Conservation (phyloP, 2,329 filamentous ascomycete genomes). For the Diaporthe sp. region DNA sequence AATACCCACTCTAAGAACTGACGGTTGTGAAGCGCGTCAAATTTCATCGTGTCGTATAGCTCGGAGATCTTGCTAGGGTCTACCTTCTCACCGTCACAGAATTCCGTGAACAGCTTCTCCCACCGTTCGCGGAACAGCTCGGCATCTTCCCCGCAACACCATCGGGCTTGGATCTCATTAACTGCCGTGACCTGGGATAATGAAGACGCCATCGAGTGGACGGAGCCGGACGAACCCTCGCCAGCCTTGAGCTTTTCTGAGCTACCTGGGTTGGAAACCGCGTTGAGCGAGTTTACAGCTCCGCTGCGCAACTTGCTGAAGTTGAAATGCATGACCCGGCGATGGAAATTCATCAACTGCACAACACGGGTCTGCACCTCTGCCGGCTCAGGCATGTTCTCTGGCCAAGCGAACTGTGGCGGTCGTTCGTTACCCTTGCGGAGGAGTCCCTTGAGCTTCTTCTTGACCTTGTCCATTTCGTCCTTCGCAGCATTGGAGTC, state of each 20-base stretch:
- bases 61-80: slow-evolving; percentile 99
- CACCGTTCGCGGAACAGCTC: slow-evolving; percentile 96
- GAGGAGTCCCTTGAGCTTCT: slow-evolving; percentile 94
- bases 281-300: slow-evolving; percentile 73
- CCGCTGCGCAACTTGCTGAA: slow-evolving; percentile 83
- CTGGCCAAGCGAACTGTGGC: slow-evolving; percentile 97
- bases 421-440: slow-evolving; percentile 94
- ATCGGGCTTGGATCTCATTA: slow-evolving; percentile 85
- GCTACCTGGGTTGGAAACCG: slow-evolving; percentile 65
- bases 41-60: slow-evolving; percentile 99
- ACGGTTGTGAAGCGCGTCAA: slow-evolving; percentile 96
- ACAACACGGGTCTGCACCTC: slow-evolving; percentile 93
- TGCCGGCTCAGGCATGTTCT: slow-evolving; percentile 93
- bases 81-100: slow-evolving; percentile 96
- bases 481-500: slow-evolving; percentile 99
- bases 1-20: slow-evolving; percentile 98
- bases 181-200: slow-evolving; percentile 74
- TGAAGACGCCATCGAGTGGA: slow-evolving; percentile 54
- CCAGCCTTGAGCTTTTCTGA: slow-evolving; percentile 59
- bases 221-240: slow-evolving; percentile 57
- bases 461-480: slow-evolving; percentile 99
- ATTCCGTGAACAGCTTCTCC: slow-evolving; percentile 98
- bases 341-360: slow-evolving; percentile 97
- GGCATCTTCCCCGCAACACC: slow-evolving; percentile 97
- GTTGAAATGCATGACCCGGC: slow-evolving; percentile 94